Evolutionary conservation across 208 protist species (phyloP).

Genomic region (Endotrypanum monterogeii): DNA sequence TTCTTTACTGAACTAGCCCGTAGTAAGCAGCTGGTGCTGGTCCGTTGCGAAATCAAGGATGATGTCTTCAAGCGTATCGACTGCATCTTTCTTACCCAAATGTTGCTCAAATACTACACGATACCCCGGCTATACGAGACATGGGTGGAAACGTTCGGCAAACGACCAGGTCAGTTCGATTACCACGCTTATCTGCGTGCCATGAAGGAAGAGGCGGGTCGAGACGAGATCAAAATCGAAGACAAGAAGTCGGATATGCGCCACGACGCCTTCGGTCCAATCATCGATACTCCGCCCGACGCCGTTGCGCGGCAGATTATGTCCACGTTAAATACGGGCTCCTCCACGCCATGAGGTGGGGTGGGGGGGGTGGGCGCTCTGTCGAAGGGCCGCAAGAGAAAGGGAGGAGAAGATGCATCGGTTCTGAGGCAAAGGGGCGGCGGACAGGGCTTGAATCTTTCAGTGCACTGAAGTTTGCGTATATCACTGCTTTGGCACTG

Average conservation of each 20-base stretch:
- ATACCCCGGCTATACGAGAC: slow-evolving; percentile 77
- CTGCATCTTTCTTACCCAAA: slow-evolving; percentile 90
- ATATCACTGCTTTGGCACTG: not conserved
- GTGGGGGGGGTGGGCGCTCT: no score
- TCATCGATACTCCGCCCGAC: slow-evolving; percentile 87
- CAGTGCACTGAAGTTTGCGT: not conserved
- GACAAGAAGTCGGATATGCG: slow-evolving; percentile 80
- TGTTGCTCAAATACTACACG: slow-evolving; percentile 93
- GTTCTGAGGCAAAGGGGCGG: no score
- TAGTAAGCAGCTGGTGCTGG: slow-evolving; percentile 86
- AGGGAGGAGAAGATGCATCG: not conserved
- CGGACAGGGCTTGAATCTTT: no score
- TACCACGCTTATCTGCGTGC: slow-evolving; percentile 87
- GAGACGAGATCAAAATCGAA: slow-evolving; percentile 84
- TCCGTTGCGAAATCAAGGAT: slow-evolving; percentile 93
- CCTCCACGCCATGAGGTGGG: slow-evolving; percentile 10
- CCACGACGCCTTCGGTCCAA: slow-evolving; percentile 78
- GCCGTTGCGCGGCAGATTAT: slow-evolving; percentile 73
- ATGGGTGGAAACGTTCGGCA: slow-evolving; percentile 93
- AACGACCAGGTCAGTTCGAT: slow-evolving; percentile 79
- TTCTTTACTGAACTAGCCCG: slow-evolving; percentile 92
- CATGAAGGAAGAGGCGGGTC: slow-evolving; percentile 91
- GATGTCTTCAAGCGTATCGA: slow-evolving; percentile 88
- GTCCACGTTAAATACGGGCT: slow-evolving; percentile 47
- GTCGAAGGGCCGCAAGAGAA: slow-evolving; percentile 5